Conservation (phyloP, 768 basidiomycete species). For the Amanita rimosa region DNA sequence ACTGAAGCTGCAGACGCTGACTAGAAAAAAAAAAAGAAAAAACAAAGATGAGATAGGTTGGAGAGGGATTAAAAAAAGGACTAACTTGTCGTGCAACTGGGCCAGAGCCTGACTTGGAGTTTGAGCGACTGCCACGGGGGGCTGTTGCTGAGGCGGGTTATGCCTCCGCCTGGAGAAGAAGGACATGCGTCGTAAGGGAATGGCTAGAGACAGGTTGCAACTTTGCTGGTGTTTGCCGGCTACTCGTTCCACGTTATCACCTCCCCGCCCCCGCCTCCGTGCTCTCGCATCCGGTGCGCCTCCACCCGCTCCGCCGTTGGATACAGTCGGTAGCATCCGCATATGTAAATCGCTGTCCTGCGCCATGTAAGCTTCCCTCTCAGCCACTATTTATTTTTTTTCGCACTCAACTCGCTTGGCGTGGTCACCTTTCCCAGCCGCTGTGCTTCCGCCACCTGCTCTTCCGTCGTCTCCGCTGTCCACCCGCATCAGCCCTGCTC, state of each 20-base stretch:
- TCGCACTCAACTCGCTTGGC: conserved; percentile 47
- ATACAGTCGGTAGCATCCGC: conserved; percentile 63
- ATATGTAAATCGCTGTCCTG: conserved; percentile 78
- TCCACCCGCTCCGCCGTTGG: conserved; percentile 59
- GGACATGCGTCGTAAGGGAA: conserved; percentile 83
- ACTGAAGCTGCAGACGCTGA: conserved; percentile 11
- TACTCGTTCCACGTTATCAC: conserved; percentile 58
- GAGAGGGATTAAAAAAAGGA: too few relatives aligned
- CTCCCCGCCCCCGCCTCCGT: conserved; percentile 22
- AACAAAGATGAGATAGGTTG: too few relatives aligned
- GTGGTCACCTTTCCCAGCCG: conserved; percentile 48
- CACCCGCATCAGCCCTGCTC: not conserved
- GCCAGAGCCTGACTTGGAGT: conserved; percentile 61
- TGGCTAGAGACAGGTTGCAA: conserved; percentile 26
- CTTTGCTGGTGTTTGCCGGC: conserved; percentile 4
- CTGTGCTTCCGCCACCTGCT: conserved; percentile 36
- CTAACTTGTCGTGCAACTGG: conserved; percentile 29
- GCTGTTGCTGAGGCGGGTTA: conserved; percentile 29
- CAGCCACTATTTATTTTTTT: not conserved
- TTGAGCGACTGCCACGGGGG: conserved; percentile 46
- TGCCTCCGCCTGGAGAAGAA: conserved; percentile 90
- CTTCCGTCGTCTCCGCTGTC: conserved; percentile 40
- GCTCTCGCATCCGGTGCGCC: conserved; percentile 65
- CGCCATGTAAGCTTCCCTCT: not conserved
- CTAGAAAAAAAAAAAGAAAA: conserved; percentile 13